phyloP scores from a whole-genome alignment of 2,329 filamentous ascomycete genomes.

The Ophiostoma triangulosporum region DNA sequence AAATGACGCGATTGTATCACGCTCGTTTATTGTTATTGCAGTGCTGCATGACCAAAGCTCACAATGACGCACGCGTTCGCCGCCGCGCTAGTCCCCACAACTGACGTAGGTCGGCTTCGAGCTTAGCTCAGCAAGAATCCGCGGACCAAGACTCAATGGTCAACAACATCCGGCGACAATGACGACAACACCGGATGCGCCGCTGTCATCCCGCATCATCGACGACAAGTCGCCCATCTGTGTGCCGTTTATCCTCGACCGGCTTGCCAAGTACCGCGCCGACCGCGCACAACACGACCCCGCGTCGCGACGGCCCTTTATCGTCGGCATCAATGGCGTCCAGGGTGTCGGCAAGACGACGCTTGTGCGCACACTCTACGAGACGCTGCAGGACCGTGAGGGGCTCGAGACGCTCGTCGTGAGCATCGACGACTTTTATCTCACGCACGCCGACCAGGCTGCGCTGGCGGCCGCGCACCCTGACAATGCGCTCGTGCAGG shows the following conservation, averaged over 20 bases:
- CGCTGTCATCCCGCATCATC: constrained; percentile 32
- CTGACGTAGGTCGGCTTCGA: too few relatives aligned
- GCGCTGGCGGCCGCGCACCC: constrained; percentile 51
- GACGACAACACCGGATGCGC: constrained; percentile 17
- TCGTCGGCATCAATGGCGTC: constrained; percentile 80
- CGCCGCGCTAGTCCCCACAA: too few relatives aligned
- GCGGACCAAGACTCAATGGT: neutral
- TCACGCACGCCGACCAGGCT: constrained; percentile 55
- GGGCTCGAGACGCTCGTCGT: constrained; percentile 54
- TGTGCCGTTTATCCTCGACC: constrained; percentile 60
- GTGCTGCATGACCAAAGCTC: too few relatives aligned
- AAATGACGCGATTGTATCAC: too few relatives aligned
- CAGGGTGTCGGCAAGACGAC: constrained; percentile 92
- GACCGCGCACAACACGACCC: neutral
- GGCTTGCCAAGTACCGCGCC: constrained; percentile 22
- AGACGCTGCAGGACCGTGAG: constrained; percentile 42
- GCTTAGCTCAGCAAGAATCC: too few relatives aligned
- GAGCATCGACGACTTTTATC: constrained; percentile 84
- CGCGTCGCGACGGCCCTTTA: constrained; percentile 46
- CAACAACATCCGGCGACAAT: constrained; percentile 1
- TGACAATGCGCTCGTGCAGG: constrained; percentile 62
- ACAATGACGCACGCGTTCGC: too few relatives aligned
- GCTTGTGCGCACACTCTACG: constrained; percentile 54
- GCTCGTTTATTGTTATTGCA: too few relatives aligned
- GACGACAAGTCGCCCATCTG: constrained; percentile 71